Conservation (phyloP, 2,329 filamentous ascomycete genomes). For the Dactylellina cionopaga region DNA sequence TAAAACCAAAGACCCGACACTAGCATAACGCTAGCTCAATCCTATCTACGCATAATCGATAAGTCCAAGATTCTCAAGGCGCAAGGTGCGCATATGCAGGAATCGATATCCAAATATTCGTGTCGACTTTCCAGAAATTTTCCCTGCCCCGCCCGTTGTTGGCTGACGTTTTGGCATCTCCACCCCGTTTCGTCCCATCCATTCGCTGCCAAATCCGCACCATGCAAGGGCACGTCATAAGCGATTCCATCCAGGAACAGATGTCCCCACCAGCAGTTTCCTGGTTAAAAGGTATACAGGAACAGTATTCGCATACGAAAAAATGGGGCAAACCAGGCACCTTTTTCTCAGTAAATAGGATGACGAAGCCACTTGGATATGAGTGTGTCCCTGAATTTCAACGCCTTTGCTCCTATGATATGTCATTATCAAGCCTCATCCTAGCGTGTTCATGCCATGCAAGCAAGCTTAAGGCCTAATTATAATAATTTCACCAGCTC, state of each 20-base stretch:
- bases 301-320: background rate
- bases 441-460: background rate
- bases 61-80: too few relatives aligned
- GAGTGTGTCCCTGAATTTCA: too few relatives aligned
- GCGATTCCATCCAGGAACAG: slow-evolving; percentile 40
- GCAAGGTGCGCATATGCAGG: background rate
- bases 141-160: background rate
- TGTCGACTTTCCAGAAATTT: background rate
- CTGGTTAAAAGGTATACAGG: background rate
- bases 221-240: slow-evolving; percentile 52
- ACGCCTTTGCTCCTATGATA: background rate
- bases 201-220: slow-evolving; percentile 14
- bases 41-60: too few relatives aligned
- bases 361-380: slow-evolving; percentile 52
- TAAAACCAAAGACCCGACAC: too few relatives aligned
- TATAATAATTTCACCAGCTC: background rate
- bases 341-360: background rate
- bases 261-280: slow-evolving; percentile 1
- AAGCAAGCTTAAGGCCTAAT: too few relatives aligned
- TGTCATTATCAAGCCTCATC: slow-evolving; percentile 23
- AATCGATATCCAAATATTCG: background rate
- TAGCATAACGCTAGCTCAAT: too few relatives aligned
- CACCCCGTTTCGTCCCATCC: slow-evolving; percentile 47
- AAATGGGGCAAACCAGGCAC: slow-evolving; percentile 38
- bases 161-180: slow-evolving; percentile 30